Percentiles rank a stretch among this genome's conserved stretches.
Evolutionary conservation across 1,139 yeast genomes (phyloP).

Genomic region (Kurtzmaniella quercitrusa): DNA sequence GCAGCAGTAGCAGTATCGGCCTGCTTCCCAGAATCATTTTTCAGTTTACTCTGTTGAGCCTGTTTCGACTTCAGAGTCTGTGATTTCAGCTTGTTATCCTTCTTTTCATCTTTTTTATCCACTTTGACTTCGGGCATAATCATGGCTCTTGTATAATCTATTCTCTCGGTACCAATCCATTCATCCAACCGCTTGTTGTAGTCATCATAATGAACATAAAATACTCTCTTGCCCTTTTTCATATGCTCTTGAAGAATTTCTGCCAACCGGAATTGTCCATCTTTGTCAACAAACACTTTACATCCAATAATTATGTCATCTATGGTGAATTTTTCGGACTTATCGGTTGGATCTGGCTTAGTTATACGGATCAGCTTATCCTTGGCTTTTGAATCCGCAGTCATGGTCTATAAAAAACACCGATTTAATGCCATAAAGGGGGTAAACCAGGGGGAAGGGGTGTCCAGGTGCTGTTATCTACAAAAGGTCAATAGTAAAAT

Average conservation of each 20-base stretch:
- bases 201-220: constrained; percentile 91
- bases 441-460: not conserved
- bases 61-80: constrained; percentile 13
- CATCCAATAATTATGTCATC: constrained; percentile 67
- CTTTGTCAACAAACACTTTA: constrained; percentile 77
- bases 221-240: constrained; percentile 73
- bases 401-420: not conserved
- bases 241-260: constrained; percentile 77
- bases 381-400: not conserved
- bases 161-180: constrained; percentile 74
- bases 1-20: constrained; percentile 16
- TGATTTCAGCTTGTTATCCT: constrained; percentile 18
- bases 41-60: constrained; percentile 8
- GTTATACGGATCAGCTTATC: not conserved
- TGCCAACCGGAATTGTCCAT: constrained; percentile 74
- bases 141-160: constrained; percentile 66
- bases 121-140: constrained; percentile 67
- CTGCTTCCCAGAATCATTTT: constrained; percentile 10
- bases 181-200: constrained; percentile 89
- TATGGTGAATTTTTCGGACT: constrained; percentile 19
- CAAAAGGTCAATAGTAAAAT: too few species aligned
- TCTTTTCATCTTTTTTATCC: constrained; percentile 37
- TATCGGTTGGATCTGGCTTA: not conserved
- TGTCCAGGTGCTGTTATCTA: too few species aligned
- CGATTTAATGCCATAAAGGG: too few species aligned